A percentile compares a stretch with the other conserved stretches of the same genome.
phyloP scores from a whole-genome alignment of 441 rosid genomes.

The Francoa sonchifolia region DNA sequence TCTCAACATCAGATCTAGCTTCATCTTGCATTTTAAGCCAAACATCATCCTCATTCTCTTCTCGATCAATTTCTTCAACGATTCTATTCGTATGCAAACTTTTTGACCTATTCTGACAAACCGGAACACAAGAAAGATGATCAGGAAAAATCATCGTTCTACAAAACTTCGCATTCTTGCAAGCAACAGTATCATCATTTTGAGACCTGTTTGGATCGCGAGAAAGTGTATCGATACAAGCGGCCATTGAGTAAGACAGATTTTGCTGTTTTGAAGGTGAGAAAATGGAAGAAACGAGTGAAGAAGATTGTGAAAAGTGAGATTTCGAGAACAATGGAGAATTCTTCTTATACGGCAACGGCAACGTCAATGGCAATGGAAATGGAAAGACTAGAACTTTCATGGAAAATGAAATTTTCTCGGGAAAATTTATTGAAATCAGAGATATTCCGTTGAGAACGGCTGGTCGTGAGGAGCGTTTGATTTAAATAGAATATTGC shows the following conservation, averaged over 20 bases:
- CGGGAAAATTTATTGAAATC: slow-evolving; percentile 3
- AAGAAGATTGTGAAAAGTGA: slow-evolving; percentile 1
- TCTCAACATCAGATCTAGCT: too few species aligned
- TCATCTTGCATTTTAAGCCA: too few species aligned
- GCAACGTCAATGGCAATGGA: slow-evolving; percentile 6
- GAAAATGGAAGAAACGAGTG: slow-evolving; percentile 8
- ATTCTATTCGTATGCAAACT: not conserved
- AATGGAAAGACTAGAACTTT: slow-evolving; percentile 19
- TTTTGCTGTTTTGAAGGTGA: slow-evolving; percentile 4
- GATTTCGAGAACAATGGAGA: slow-evolving; percentile 11
- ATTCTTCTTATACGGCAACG: slow-evolving; percentile 23
- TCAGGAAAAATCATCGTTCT: too few species aligned
- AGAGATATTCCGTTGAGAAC: too few species aligned
- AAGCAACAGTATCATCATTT: too few species aligned
- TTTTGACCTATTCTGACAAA: too few species aligned
- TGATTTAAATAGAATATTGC: too few species aligned
- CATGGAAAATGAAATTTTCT: slow-evolving; percentile 28
- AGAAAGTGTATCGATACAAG: slow-evolving; percentile 22
- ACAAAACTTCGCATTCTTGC: too few species aligned
- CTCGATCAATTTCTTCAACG: not conserved
- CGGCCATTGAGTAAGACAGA: slow-evolving; percentile 25
- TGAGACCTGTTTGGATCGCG: slow-evolving; percentile 9
- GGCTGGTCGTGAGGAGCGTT: too few species aligned
- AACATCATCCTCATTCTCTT: not conserved
- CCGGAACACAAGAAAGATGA: too few species aligned